Evolutionary conservation across 2,329 filamentous ascomycete species (phyloP).

Genomic region (Microdochium paspali): DNA sequence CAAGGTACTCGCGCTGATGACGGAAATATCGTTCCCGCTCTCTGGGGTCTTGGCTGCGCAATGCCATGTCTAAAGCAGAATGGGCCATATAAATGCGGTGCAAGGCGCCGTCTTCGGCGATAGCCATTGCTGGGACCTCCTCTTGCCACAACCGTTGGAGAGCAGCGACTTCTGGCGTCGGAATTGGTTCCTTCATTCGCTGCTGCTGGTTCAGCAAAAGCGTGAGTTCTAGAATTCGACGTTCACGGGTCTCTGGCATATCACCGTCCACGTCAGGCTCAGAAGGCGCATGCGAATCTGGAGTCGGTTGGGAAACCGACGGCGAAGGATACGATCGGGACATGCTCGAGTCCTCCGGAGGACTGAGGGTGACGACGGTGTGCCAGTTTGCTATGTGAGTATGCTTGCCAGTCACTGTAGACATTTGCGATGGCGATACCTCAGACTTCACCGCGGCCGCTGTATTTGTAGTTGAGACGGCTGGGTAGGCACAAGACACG

Average conservation of each 20-base stretch:
- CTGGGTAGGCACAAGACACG: neutral
- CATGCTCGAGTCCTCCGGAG: neutral
- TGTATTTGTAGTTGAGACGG: neutral
- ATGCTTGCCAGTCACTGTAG: too few species aligned
- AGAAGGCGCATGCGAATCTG: too few species aligned
- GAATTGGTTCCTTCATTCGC: constrained; percentile 18
- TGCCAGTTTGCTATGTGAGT: neutral
- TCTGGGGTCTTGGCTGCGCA: neutral
- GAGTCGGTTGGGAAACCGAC: too few species aligned
- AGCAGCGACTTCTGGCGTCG: constrained; percentile 7
- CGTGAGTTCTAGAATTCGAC: constrained; percentile 26
- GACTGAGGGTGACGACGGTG: neutral
- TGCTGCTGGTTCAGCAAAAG: constrained; percentile 24
- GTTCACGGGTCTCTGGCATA: constrained; percentile 22
- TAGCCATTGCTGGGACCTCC: constrained; percentile 22
- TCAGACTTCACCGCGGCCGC: neutral
- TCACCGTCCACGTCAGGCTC: constrained; percentile 15
- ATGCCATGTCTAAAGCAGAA: constrained; percentile 22
- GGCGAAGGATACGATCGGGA: too few species aligned
- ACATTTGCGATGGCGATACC: neutral
- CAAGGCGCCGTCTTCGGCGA: neutral
- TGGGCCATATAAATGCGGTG: constrained; percentile 16
- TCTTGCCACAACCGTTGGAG: constrained; percentile 17
- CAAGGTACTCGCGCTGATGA: constrained; percentile 25
- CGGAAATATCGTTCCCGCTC: constrained; percentile 6